Evolutionary conservation across 441 rosid species (phyloP).

Genomic region (Kokia cookei): DNA sequence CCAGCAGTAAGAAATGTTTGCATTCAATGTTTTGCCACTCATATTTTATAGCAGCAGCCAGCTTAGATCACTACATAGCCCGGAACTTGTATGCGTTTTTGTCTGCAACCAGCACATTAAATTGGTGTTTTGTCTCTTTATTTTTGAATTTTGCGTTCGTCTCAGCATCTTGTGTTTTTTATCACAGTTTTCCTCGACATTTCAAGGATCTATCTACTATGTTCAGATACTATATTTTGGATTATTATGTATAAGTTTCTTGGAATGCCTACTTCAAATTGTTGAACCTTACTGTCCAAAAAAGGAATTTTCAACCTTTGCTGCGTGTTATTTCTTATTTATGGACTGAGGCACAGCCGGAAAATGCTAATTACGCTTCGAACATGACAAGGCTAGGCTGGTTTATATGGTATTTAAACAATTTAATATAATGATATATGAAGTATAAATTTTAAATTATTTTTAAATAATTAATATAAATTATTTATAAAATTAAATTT

Average conservation of each 20-base stretch:
- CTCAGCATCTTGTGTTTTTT: not conserved
- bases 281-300: not conserved
- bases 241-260: not conserved
- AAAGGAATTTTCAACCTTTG: no score
- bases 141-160: not conserved
- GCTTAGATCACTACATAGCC: not conserved
- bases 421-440: no score
- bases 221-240: not conserved
- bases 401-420: no score
- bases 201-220: not conserved
- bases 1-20: constrained; percentile 23
- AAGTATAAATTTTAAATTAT: no score
- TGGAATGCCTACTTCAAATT: not conserved
- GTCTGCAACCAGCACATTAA: not conserved
- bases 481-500: no score
- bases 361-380: no score
- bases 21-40: not conserved
- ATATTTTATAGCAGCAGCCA: not conserved
- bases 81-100: not conserved
- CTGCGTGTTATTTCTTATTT: no score
- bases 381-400: no score
- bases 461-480: no score
- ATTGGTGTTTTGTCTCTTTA: not conserved
- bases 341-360: no score
- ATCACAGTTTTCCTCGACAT: not conserved